These are phyloP conservation scores for Xylariaceae sp. DNA, from an alignment of 2,329 filamentous ascomycete genomes.

Conservation along the genomic window DNA sequence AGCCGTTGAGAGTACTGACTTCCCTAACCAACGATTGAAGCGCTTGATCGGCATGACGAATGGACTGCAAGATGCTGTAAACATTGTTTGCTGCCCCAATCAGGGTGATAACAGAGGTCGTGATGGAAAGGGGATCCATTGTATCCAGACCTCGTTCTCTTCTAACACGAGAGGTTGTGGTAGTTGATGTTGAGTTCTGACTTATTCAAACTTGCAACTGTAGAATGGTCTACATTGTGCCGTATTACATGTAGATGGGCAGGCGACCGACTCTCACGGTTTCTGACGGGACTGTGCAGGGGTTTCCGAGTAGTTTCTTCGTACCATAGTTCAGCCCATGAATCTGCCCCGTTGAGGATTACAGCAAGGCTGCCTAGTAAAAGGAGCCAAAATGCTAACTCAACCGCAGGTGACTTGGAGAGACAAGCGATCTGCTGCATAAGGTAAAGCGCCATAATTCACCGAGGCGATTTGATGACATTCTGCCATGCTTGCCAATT, in stretches of 20 bases:
- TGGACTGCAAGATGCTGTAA: slow-evolving; percentile 14
- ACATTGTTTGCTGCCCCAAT: slow-evolving; percentile 15
- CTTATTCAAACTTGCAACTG: background rate
- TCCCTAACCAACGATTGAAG: slow-evolving; percentile 14
- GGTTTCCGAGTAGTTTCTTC: background rate
- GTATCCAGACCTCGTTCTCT: background rate
- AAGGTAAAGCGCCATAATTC: background rate
- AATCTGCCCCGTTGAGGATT: slow-evolving; percentile 4
- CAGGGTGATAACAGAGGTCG: slow-evolving; percentile 15
- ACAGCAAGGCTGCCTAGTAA: background rate
- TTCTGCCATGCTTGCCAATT: too few species aligned
- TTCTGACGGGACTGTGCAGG: background rate
- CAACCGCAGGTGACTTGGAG: background rate
- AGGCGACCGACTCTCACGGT: background rate
- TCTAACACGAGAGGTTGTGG: background rate
- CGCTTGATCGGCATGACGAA: slow-evolving; percentile 15
- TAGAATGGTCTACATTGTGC: background rate
- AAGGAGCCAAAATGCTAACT: background rate
- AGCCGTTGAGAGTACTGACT: slow-evolving; percentile 13
- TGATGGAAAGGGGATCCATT: slow-evolving; percentile 21
- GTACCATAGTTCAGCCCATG: slow-evolving; percentile 4
- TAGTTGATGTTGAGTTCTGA: background rate
- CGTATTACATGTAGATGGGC: too few species aligned
- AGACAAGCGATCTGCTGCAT: slow-evolving; percentile 1
- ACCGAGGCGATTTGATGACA: background rate